Evolutionary conservation across 2,329 filamentous ascomycete genomes (phyloP), one percentile per base, ranked within the genome.

Genomic region (Hypoxylon rubiginosum): DNA sequence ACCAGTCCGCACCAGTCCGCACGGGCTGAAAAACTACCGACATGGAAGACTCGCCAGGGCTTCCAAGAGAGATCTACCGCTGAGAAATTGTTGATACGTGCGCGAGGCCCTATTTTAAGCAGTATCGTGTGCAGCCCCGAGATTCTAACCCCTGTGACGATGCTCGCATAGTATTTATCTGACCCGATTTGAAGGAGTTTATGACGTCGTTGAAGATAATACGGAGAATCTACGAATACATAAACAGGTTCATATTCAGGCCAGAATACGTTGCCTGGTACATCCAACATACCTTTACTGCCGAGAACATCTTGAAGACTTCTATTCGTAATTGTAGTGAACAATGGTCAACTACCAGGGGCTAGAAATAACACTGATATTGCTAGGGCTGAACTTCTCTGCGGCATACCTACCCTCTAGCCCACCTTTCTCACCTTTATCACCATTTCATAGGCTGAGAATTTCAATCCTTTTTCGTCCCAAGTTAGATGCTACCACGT

Each of bases 401-500:
- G 34, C 21, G 21, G 21, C 21, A 24, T 24, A 24, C 2, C 2
- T 24, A 24, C 21, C 21, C 21, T 24, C 21, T 26, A 41, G 15
- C 24, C 28, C 41, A 36, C 28, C 21, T 7, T 36, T 34, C 13
- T 34, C 4, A 36, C 28, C 21, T 7, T 36, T 34, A 13, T 34
- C 4, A 4, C 32, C 10, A 34, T 10, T 21, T 21, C 7, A 43
- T 43, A 43, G 39, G 39, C 39, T 21, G 13, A 21, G 36, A 53
- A 24, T 49, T 55, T 24, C 41, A 21, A 34, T 19, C 57, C 26
- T 46, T 49, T 26, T 64, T 64, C 56, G 51, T 50, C 56, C 41
- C 39, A 54, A 46, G 19, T 24, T 17, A 30, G 58, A 54, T 55
- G 28, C 11, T 48, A 64, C 61, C 64, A 67, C 60, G 64, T 64